Conservation (phyloP, 139 green algal genomes). For the Medakamo hakoo region DNA sequence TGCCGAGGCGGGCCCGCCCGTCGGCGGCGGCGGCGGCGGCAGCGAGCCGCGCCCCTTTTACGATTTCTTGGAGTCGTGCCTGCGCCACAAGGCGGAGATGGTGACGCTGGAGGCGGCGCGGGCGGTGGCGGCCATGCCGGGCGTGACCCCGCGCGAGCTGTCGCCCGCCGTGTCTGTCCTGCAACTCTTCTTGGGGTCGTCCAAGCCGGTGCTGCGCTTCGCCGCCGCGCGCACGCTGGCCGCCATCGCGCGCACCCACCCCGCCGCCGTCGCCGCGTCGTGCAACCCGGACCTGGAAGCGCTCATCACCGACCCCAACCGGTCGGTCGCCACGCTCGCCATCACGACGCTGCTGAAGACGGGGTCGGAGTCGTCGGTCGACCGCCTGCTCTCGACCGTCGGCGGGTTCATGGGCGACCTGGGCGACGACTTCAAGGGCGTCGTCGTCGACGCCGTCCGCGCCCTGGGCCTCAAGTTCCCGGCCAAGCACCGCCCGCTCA, state of each 20-base stretch:
- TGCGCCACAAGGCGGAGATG: constrained; percentile 77
- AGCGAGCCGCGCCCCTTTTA: constrained; percentile 90
- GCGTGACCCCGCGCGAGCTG: constrained; percentile 81
- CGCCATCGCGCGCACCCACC: constrained; percentile 54
- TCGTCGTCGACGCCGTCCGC: constrained; percentile 92
- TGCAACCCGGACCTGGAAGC: constrained; percentile 99
- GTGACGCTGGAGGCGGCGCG: constrained; percentile 83
- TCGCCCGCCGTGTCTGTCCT: constrained; percentile 91
- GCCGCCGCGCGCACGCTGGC: constrained; percentile 78
- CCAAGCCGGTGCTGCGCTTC: constrained; percentile 93
- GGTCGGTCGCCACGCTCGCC: constrained; percentile 92
- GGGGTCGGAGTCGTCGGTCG: constrained; percentile 86
- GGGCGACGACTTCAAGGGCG: constrained; percentile 98
- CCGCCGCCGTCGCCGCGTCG: constrained; percentile 67
- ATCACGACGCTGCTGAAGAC: constrained; percentile 99
- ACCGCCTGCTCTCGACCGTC: constrained; percentile 97
- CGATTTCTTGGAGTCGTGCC: constrained; percentile 89
- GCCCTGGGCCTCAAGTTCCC: constrained; percentile 96
- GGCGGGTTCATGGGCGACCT: constrained; percentile 96
- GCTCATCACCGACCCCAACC: constrained; percentile 85
- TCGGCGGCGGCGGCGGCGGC: no score
- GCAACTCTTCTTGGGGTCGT: constrained; percentile 93
- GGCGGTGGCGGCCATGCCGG: constrained; percentile 80
- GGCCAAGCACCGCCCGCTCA: constrained; percentile 81
- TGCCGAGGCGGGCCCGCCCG: constrained; percentile 15